phyloP scores from a whole-genome alignment of 2,329 filamentous ascomycete species.

The Fusarium oxysporum region DNA sequence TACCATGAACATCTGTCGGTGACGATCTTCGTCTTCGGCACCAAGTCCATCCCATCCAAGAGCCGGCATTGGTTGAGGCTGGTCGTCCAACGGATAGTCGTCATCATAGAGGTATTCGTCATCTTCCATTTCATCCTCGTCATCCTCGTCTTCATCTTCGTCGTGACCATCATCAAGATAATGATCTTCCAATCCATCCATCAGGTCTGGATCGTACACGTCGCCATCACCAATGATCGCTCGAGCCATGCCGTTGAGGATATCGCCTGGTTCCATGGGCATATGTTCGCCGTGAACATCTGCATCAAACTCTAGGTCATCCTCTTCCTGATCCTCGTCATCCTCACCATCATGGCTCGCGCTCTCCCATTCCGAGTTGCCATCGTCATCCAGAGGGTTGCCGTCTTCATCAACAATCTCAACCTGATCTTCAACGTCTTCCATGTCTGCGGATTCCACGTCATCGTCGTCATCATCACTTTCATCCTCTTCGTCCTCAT shows the following conservation, averaged over 20 bases:
- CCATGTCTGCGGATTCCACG: slow-evolving; percentile 57
- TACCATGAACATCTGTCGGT: slow-evolving; percentile 61
- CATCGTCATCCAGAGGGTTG: slow-evolving; percentile 69
- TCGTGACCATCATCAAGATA: slow-evolving; percentile 68
- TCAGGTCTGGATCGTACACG: slow-evolving; percentile 63
- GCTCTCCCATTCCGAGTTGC: slow-evolving; percentile 71
- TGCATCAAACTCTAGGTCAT: slow-evolving; percentile 66
- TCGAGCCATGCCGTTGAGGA: slow-evolving; percentile 67
- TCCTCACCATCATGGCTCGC: slow-evolving; percentile 66
- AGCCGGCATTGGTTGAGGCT: slow-evolving; percentile 59
- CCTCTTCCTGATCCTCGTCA: slow-evolving; percentile 63
- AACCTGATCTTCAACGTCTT: slow-evolving; percentile 65
- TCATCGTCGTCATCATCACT: slow-evolving; percentile 63
- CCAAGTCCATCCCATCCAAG: slow-evolving; percentile 70
- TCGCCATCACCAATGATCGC: slow-evolving; percentile 66
- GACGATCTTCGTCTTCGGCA: slow-evolving; percentile 61
- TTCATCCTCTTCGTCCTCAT: slow-evolving; percentile 74
- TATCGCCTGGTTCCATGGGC: slow-evolving; percentile 57
- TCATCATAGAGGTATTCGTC: slow-evolving; percentile 73
- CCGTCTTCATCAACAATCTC: slow-evolving; percentile 74
- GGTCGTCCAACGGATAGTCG: slow-evolving; percentile 63
- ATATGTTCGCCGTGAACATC: slow-evolving; percentile 65
- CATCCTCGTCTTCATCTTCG: slow-evolving; percentile 70
- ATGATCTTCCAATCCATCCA: slow-evolving; percentile 63
- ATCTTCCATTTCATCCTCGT: slow-evolving; percentile 78